phyloP scores from a whole-genome alignment of 495 filamentous ascomycete species.

The Aspergillus cavernicola region DNA sequence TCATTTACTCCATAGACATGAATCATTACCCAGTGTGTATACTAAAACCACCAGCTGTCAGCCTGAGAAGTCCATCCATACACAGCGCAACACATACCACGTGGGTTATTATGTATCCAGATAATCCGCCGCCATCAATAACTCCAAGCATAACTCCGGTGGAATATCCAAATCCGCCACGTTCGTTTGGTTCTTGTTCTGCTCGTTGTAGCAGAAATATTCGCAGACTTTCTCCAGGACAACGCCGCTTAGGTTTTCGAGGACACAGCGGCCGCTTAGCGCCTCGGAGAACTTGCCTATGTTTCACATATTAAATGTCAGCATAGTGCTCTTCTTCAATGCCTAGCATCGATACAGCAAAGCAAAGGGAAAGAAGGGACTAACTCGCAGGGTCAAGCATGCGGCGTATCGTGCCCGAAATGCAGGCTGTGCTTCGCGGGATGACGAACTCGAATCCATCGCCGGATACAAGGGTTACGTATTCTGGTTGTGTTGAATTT shows the following conservation, averaged over 20 bases:
- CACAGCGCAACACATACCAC: background rate
- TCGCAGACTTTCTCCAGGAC: constrained; percentile 89
- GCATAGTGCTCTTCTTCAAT: too few relatives aligned
- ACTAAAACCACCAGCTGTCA: background rate
- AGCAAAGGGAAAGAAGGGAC: constrained; percentile 21
- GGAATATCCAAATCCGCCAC: constrained; percentile 90
- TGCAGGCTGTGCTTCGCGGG: constrained; percentile 67
- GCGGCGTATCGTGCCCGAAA: constrained; percentile 72
- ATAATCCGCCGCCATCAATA: constrained; percentile 82
- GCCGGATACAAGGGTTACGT: constrained; percentile 79
- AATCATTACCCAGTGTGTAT: too few relatives aligned
- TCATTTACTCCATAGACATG: background rate
- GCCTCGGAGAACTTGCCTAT: constrained; percentile 71
- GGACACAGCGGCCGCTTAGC: constrained; percentile 56
- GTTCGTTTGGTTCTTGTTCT: constrained; percentile 67
- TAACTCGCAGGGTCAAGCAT: constrained; percentile 81
- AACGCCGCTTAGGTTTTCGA: constrained; percentile 74
- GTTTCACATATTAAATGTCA: constrained; percentile 3
- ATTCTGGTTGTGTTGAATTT: constrained; percentile 35
- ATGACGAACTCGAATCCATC: constrained; percentile 90
- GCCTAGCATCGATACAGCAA: too few relatives aligned
- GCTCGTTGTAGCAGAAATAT: constrained; percentile 87
- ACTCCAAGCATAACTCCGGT: constrained; percentile 69
- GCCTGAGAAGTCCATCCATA: background rate
- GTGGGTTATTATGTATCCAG: constrained; percentile 44